phyloP scores from a whole-genome alignment of 495 filamentous ascomycete species.

The Aspergillus sclerotiicarbonarius region DNA sequence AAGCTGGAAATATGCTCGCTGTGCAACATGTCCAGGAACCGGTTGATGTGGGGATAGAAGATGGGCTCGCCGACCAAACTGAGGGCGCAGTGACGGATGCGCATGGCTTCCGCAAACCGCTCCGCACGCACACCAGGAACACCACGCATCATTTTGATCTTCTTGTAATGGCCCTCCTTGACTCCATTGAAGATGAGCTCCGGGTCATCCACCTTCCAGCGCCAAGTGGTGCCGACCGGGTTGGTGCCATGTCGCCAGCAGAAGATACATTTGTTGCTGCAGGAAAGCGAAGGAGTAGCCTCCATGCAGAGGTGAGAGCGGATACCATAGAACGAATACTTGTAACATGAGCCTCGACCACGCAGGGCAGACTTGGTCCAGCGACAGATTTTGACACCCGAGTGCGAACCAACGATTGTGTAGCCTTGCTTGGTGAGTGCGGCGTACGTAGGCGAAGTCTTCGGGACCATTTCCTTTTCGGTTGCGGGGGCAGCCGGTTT shows the following conservation, averaged over 20 bases:
- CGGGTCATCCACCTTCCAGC: slow-evolving; percentile 90
- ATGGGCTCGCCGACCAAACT: slow-evolving; percentile 93
- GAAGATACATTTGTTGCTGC: slow-evolving; percentile 97
- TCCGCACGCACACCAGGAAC: slow-evolving; percentile 90
- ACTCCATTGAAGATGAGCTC: slow-evolving; percentile 85
- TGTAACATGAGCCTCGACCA: slow-evolving; percentile 93
- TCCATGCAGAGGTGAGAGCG: slow-evolving; percentile 97
- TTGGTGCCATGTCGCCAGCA: slow-evolving; percentile 99
- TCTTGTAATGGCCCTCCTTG: slow-evolving; percentile 88
- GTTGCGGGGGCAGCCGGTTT: slow-evolving; percentile 42
- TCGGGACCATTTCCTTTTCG: slow-evolving; percentile 90
- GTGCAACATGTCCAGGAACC: slow-evolving; percentile 79
- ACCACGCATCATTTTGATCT: slow-evolving; percentile 95
- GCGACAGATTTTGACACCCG: slow-evolving; percentile 94
- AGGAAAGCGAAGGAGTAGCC: slow-evolving; percentile 89
- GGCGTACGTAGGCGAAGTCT: slow-evolving; percentile 79
- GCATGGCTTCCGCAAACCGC: slow-evolving; percentile 88
- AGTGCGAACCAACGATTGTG: slow-evolving; percentile 90
- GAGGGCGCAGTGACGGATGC: slow-evolving; percentile 87
- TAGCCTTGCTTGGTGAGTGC: slow-evolving; percentile 95
- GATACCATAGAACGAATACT: slow-evolving; percentile 95
- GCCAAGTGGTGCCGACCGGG: slow-evolving; percentile 92
- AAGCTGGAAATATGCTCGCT: slow-evolving; percentile 85
- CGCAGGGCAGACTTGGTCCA: slow-evolving; percentile 99
- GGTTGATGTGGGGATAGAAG: slow-evolving; percentile 97